A percentile compares a stretch with the other conserved stretches of the same genome.
Conservation (phyloP, 139 green algal species). For the Closterium sp. region DNA sequence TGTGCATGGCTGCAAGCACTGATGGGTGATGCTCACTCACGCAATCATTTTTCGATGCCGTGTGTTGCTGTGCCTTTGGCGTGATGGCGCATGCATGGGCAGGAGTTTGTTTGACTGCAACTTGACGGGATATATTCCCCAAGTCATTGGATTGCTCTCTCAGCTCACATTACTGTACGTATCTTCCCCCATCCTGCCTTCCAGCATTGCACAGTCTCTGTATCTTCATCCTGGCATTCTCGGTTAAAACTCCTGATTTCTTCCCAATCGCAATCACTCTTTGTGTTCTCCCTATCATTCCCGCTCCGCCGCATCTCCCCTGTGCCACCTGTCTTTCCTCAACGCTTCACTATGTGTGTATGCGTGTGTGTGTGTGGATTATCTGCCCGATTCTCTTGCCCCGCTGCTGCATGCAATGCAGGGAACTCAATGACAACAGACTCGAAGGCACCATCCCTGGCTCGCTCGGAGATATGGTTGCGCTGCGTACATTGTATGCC, state of each 20-base stretch:
- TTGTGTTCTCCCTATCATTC: no score
- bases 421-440: neutral
- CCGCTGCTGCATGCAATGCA: neutral
- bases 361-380: no score
- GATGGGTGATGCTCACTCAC: no score
- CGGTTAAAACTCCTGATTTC: no score
- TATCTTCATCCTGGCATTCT: neutral
- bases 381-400: no score
- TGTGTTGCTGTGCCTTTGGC: neutral
- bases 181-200: neutral
- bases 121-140: neutral
- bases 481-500: neutral
- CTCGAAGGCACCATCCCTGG: neutral
- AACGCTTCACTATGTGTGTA: no score
- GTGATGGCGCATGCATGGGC: neutral
- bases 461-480: neutral
- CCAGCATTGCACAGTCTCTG: neutral
- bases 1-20: neutral
- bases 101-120: neutral
- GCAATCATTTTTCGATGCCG: neutral
- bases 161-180: neutral
- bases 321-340: no score
- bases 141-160: neutral
- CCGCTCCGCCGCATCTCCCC: no score
- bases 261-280: no score